Conservation (phyloP, 352 stramenopile species). For the Phytophthora megakarya region DNA sequence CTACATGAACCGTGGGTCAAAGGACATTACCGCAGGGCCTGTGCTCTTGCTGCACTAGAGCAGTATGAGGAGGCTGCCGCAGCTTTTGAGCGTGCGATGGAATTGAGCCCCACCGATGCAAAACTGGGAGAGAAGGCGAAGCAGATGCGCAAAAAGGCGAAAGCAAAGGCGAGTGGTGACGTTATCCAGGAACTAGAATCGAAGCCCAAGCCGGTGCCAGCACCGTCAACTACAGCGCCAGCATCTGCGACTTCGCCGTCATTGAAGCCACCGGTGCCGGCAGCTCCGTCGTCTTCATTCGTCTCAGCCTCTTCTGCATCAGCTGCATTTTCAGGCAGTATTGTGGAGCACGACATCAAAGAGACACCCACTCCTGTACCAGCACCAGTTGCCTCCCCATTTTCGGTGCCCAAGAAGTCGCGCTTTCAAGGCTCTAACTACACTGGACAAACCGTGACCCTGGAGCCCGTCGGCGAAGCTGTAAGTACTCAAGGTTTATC, state of each 20-base stretch:
- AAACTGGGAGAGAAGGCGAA: slow-evolving; percentile 68
- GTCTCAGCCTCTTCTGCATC: slow-evolving; percentile 28
- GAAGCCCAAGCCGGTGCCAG: slow-evolving; percentile 12
- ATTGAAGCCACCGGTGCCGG: slow-evolving; percentile 23
- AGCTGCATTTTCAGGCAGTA: slow-evolving; percentile 70
- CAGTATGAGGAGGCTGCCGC: slow-evolving; percentile 64
- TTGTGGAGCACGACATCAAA: slow-evolving; percentile 65
- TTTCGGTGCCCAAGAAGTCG: slow-evolving; percentile 40
- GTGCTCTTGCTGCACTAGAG: slow-evolving; percentile 67
- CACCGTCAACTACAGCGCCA: slow-evolving; percentile 4
- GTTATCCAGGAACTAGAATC: slow-evolving; percentile 6
- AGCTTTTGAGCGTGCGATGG: slow-evolving; percentile 71
- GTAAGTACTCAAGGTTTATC: too few relatives aligned
- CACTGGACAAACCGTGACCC: slow-evolving; percentile 65
- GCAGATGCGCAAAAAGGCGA: slow-evolving; percentile 59
- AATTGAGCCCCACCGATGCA: slow-evolving; percentile 68
- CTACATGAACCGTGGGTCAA: slow-evolving; percentile 82
- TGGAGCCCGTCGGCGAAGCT: slow-evolving; percentile 78
- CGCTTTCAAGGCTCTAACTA: slow-evolving; percentile 74
- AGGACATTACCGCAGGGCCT: slow-evolving; percentile 82
- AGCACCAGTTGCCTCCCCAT: slow-evolving; percentile 13
- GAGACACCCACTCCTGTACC: slow-evolving; percentile 30
- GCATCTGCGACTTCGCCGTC: slow-evolving; percentile 21
- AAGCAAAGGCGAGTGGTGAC: slow-evolving; percentile 13
- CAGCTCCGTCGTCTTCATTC: slow-evolving; percentile 15